Conservation (phyloP, 139 green algal species). For the Coccomyxa sp. region DNA sequence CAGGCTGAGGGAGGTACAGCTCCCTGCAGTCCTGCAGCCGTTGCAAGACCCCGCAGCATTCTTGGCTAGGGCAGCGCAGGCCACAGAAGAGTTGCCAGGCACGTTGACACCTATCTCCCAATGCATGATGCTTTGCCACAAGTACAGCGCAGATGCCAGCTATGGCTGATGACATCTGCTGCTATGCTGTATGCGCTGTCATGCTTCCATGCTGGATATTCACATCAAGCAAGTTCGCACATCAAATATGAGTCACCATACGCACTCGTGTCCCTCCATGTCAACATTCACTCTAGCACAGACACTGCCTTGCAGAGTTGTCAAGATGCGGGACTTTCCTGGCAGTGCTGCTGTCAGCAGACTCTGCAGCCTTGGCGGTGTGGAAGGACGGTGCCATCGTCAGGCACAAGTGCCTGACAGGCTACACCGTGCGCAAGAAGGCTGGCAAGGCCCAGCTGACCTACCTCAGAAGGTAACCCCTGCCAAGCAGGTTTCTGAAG, state of each 20-base stretch:
- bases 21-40: background rate
- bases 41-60: background rate
- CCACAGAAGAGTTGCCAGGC: too few relatives aligned
- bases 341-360: slow-evolving; percentile 20
- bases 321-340: background rate
- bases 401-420: slow-evolving; percentile 22
- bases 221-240: too few relatives aligned
- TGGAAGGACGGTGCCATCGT: slow-evolving; percentile 10
- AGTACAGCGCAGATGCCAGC: background rate
- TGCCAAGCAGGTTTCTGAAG: too few relatives aligned
- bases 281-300: background rate
- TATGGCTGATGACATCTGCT: background rate
- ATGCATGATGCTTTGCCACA: background rate
- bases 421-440: slow-evolving; percentile 28
- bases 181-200: too few relatives aligned
- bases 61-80: too few relatives aligned
- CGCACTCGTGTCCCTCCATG: background rate
- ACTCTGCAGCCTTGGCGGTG: slow-evolving; percentile 24
- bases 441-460: slow-evolving; percentile 26
- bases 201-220: too few relatives aligned
- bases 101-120: too few relatives aligned
- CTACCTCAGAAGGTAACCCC: slow-evolving; percentile 1
- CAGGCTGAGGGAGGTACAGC: background rate
- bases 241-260: background rate
- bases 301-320: background rate